Base-by-base conservation (phyloP, 179 eudicot genomes). In the Spinacia oleracea region DNA sequence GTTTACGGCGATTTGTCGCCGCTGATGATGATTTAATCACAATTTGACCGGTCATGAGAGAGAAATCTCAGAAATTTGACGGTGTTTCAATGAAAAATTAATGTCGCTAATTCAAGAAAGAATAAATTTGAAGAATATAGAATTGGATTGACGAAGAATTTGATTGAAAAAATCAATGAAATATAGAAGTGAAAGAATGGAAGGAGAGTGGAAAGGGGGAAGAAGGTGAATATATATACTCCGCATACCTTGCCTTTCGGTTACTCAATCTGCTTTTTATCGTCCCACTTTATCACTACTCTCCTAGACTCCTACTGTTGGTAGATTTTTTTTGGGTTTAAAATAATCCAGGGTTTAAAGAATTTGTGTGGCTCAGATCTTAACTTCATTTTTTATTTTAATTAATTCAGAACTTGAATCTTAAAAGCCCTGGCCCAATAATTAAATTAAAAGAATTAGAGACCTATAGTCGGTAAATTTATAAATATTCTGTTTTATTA, bases 11-110 rank as follows among this genome's bases (percentile, higher is more conserved):
- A 16, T 5, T 60, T 20, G 66, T 6, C 20, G 83, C 9, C 60
- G 40, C 66, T 70, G 79, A 20, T 2, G 83, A 53, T 9, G 86
- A 74, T 64, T 46, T 21, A 34, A 82, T 53, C 38, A 74, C 85
- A 64, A 85, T 77, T 35, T 85, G 82, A 43, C 75, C 74, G 1
- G 82, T 73, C 88, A 85, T 85, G 6, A n/a, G n/a, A n/a, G n/a
- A n/a, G n/a, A n/a, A n/a, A n/a, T n/a, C n/a, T n/a, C n/a, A n/a
- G n/a, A 27, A 69, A 43, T 0, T 66, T 35, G 72, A 35, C 23
- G 15, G 27, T 35, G 40, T 3, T 3, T 38, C 40, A 27, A 21
- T 6, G 23, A 34, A 2, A 48, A 16, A 35, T 34, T 66, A 18
- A 40, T 3, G 14, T 9, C 10, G 23, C 3, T 6, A 55, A 21